phyloP scores from a whole-genome alignment of 1,284 basidiomycete genomes.

The Marasmius tenuissimus region DNA sequence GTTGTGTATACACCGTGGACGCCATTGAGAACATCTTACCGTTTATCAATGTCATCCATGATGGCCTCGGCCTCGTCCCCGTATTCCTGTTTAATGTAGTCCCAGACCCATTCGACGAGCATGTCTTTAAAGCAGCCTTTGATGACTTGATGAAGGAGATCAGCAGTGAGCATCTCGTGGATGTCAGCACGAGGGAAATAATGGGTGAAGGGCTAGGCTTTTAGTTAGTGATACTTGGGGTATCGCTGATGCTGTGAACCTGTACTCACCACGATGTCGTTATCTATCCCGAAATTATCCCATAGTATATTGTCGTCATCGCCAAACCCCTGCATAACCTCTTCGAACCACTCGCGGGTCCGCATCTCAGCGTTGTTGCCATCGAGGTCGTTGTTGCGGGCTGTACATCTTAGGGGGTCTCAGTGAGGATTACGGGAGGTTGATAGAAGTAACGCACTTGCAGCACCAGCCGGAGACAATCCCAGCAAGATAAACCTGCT shows the following conservation, averaged over 20 bases:
- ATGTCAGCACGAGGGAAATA: conserved; percentile 26
- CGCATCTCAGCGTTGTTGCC: not conserved
- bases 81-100: conserved; percentile 20
- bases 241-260: no score
- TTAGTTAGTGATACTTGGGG: no score
- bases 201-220: conserved; percentile 13
- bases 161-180: conserved; percentile 24
- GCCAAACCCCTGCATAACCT: not conserved
- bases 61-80: conserved; percentile 19
- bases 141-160: conserved; percentile 33
- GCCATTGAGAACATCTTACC: no score
- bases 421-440: not conserved
- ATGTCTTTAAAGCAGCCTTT: conserved; percentile 35
- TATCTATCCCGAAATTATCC: conserved; percentile 15
- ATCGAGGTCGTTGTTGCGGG: conserved; percentile 12
- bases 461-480: conserved; percentile 19
- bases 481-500: conserved; percentile 17
- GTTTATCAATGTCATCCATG: conserved; percentile 27
- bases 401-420: no score
- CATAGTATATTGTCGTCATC: conserved; percentile 6
- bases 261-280: conserved; percentile 7
- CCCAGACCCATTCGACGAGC: conserved; percentile 23
- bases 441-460: conserved; percentile 7
- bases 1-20: no score
- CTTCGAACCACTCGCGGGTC: not conserved